Base-by-base conservation (phyloP, 2,329 filamentous ascomycete genomes). In the Colletotrichum sidae region DNA sequence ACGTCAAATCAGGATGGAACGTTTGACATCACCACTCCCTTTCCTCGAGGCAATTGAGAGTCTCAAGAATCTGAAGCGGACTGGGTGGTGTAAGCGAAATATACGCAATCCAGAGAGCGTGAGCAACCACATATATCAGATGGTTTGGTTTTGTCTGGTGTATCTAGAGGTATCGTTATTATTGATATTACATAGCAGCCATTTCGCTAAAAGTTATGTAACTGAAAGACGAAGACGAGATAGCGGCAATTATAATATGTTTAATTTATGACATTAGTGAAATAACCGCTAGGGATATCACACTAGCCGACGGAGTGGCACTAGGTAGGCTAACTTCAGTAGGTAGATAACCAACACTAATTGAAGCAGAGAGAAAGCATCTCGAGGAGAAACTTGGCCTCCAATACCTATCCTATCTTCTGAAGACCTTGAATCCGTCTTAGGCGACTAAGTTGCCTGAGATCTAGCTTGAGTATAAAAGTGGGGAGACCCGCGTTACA, bases 101-200 rank as follows among this genome's bases (percentile, higher is more conserved):
- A 37, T 64, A 17, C 42, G 37, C 15, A 33, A 59, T 10, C 60
- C 34, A 8, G 60, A 64, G 49, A 64, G 60, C 38, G 55, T 64
- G 4, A 52, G 47, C 55, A 50, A 64, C 38, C 55, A 64, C 7
- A 64, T 64, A 41, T 64, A 64, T 47, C 41, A 41, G n/a, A 64
- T 64, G 60, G 50, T 38, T 25, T 51, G 46, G 60, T 44, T 50
- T 33, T 55, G 38, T 8, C 12, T 58, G 3, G 49, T 39, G 13
- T 37, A 59, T 35, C 60, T 37, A 34, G 37, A 55, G 49, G 54
- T 59, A 54, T n/a, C 7, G 8, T 46, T 11, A 41, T 42, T 38
- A 42, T 33, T 11, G 3, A 49, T n/a, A n/a, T 15, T 45, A 15
- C 17, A 6, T 35, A 13, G 46, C n/a, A n/a, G n/a, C n/a, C n/a